Percentiles rank a stretch among this genome's conserved stretches.
phyloP scores from a whole-genome alignment of 208 protist genomes.

The Wallacemonas rigidus region DNA sequence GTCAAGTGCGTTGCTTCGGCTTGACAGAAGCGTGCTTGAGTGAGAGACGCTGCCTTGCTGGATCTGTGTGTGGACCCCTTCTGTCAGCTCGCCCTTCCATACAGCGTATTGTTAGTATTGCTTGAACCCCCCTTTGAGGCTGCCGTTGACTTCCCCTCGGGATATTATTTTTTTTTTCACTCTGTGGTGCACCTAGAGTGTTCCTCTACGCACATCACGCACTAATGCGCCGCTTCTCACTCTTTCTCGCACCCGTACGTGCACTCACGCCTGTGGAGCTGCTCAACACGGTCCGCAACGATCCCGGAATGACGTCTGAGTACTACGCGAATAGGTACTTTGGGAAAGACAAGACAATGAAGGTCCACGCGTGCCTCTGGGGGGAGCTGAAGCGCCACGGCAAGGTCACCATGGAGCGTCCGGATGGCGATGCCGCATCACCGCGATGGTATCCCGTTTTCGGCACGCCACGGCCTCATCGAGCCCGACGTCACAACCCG shows the following conservation, averaged over 20 bases:
- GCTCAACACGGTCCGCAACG: slow-evolving; percentile 72
- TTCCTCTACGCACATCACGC: slow-evolving; percentile 9
- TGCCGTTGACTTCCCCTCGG: too few relatives aligned
- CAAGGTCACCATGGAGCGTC: slow-evolving; percentile 74
- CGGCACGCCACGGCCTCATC: slow-evolving; percentile 46
- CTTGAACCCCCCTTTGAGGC: too few relatives aligned
- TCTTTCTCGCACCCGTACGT: slow-evolving; percentile 23
- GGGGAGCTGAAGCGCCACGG: slow-evolving; percentile 74
- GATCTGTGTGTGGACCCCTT: too few relatives aligned
- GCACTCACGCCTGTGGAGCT: slow-evolving; percentile 47
- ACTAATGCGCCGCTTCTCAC: slow-evolving; percentile 20
- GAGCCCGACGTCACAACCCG: slow-evolving; percentile 54
- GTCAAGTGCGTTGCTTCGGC: too few relatives aligned
- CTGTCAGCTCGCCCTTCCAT: too few relatives aligned
- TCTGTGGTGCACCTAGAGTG: background rate
- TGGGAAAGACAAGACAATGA: slow-evolving; percentile 51
- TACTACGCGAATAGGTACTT: slow-evolving; percentile 92
- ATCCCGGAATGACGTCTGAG: slow-evolving; percentile 76
- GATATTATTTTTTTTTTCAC: too few relatives aligned
- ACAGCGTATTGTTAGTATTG: too few relatives aligned
- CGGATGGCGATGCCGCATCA: slow-evolving; percentile 59
- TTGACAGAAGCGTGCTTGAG: too few relatives aligned
- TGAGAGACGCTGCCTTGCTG: too few relatives aligned
- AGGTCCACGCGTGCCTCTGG: slow-evolving; percentile 79
- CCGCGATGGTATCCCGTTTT: slow-evolving; percentile 75